Percentiles rank a stretch among this genome's conserved stretches.
Evolutionary conservation across 371 early-diverging fungal genomes (phyloP).

Genomic region (Actinomucor elegans): DNA sequence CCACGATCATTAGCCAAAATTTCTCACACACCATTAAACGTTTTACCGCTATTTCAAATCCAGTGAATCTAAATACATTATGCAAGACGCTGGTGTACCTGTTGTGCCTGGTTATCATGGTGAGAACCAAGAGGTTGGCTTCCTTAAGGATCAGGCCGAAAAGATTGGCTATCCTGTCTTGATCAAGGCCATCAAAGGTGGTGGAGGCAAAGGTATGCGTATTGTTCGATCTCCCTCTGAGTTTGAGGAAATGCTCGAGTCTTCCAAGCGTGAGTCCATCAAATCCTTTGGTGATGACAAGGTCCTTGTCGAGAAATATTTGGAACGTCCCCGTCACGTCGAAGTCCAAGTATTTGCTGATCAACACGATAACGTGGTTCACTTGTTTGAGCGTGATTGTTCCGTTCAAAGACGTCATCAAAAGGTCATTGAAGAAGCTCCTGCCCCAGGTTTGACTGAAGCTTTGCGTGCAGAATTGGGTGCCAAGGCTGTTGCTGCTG

Average conservation of each 20-base stretch:
- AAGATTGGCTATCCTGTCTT: constrained; percentile 92
- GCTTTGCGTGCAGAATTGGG: constrained; percentile 80
- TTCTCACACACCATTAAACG: constrained; percentile 8
- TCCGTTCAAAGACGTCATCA: constrained; percentile 97
- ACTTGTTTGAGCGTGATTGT: constrained; percentile 97
- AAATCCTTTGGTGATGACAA: constrained; percentile 92
- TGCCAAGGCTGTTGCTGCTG: constrained; percentile 90
- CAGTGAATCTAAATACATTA: constrained; percentile 90
- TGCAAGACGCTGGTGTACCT: constrained; percentile 86
- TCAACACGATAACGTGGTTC: constrained; percentile 81
- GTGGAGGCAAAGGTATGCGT: constrained; percentile 98
- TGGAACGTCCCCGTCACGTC: constrained; percentile 87
- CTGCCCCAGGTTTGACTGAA: constrained; percentile 70
- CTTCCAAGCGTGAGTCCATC: constrained; percentile 82
- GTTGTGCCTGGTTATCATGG: constrained; percentile 96
- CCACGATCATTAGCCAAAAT: constrained; percentile 4
- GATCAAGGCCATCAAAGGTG: constrained; percentile 95
- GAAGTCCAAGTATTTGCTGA: constrained; percentile 98
- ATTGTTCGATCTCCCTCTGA: constrained; percentile 78
- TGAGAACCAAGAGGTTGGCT: constrained; percentile 78
- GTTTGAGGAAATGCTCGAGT: constrained; percentile 84
- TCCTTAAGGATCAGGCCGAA: constrained; percentile 74
- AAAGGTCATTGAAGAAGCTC: constrained; percentile 93
- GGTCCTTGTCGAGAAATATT: constrained; percentile 91
- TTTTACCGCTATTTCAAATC: not conserved